Evolutionary conservation across 192 early-diverging fungal species (phyloP).

Genomic region (Linnemannia schmuckeri): DNA sequence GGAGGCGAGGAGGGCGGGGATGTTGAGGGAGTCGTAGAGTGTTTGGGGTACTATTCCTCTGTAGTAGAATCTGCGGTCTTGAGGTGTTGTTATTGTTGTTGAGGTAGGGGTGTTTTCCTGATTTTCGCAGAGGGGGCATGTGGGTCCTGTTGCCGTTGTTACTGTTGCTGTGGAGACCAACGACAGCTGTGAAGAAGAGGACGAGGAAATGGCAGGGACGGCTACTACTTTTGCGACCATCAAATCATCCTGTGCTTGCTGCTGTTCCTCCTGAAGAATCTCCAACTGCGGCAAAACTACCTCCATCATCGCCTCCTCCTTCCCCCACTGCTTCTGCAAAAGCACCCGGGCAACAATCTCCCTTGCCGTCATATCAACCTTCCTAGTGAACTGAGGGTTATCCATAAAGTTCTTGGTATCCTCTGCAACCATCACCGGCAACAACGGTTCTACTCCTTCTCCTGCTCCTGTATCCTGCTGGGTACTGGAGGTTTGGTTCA

Average conservation of each 20-base stretch:
- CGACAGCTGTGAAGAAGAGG: not conserved
- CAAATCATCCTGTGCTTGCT: not conserved
- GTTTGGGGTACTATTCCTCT: constrained; percentile 40
- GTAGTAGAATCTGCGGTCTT: constrained; percentile 41
- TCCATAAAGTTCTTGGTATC: constrained; percentile 61
- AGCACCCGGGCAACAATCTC: constrained; percentile 30
- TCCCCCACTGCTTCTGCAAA: not conserved
- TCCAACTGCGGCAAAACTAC: not conserved
- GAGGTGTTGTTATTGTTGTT: not conserved
- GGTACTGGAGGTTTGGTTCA: constrained; percentile 13
- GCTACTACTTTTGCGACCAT: not conserved
- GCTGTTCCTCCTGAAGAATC: not conserved
- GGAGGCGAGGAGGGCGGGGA: constrained; percentile 22
- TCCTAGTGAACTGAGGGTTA: constrained; percentile 51
- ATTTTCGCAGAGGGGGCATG: constrained; percentile 21
- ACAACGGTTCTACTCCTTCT: not conserved
- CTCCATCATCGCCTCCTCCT: not conserved
- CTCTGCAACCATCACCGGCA: constrained; percentile 56
- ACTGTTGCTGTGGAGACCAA: not conserved
- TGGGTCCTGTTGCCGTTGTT: not conserved
- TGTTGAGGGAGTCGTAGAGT: constrained; percentile 29
- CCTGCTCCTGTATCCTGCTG: not conserved
- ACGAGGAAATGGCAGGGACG: not conserved
- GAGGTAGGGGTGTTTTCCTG: not conserved
- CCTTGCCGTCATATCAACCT: constrained; percentile 35